phyloP scores from a whole-genome alignment of 805 yeast species.

The Metschnikowia continentalis region DNA sequence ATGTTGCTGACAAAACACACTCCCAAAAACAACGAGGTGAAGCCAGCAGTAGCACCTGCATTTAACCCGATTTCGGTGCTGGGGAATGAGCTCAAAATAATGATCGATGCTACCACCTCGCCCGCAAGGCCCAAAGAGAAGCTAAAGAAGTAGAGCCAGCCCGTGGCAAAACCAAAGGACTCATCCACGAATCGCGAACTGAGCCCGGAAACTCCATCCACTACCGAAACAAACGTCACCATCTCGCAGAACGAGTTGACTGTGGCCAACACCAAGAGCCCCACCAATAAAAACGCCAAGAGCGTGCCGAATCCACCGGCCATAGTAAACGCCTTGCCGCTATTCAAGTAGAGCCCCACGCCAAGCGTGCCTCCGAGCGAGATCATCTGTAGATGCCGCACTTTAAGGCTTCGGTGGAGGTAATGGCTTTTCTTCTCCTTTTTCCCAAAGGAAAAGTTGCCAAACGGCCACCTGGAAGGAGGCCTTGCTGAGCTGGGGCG shows the following conservation, averaged over 20 bases:
- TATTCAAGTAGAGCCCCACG: conserved; percentile 65
- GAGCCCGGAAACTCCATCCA: conserved; percentile 73
- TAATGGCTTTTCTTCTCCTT: conserved; percentile 4
- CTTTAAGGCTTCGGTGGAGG: conserved; percentile 56
- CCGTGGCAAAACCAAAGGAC: conserved; percentile 71
- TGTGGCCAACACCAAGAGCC: conserved; percentile 61
- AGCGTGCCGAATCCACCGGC: conserved; percentile 78
- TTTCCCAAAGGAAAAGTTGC: neutral
- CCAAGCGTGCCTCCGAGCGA: conserved; percentile 78
- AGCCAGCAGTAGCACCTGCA: conserved; percentile 48
- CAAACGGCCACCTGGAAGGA: neutral
- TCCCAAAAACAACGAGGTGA: conserved; percentile 54
- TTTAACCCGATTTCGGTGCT: conserved; percentile 47
- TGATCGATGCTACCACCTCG: conserved; percentile 75
- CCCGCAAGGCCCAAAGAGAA: conserved; percentile 72
- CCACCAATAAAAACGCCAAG: conserved; percentile 61
- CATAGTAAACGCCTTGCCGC: conserved; percentile 68
- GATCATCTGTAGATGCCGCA: conserved; percentile 71
- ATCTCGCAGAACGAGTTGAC: conserved; percentile 76
- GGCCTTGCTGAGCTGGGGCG: neutral
- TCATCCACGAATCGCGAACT: conserved; percentile 74
- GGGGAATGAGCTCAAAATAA: conserved; percentile 67
- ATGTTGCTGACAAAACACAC: conserved; percentile 53
- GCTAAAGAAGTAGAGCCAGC: conserved; percentile 70
- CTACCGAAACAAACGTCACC: conserved; percentile 75